Evolutionary conservation across 257 asterid genomes (phyloP), one percentile per base, ranked within the genome.

Genomic region (Fraxinus pennsylvanica): DNA sequence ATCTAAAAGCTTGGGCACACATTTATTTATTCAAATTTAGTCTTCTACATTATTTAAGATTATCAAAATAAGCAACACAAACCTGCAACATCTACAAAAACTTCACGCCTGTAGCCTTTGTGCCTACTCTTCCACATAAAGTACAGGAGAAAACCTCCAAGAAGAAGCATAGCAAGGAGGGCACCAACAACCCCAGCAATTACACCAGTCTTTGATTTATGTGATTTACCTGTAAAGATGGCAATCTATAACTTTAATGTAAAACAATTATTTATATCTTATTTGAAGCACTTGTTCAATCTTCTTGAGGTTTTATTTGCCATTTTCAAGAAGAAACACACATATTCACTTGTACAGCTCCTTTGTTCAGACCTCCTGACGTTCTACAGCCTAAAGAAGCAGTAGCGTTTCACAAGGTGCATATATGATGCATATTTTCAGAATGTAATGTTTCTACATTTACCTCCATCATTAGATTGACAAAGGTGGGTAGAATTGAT

Each of bases 81-180:
- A 94, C 99, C 99, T 90, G 93, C 84, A 83, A 94, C 97, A 80
- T 92, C 99, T 5, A 91, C 96, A 71, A 84, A 94, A 79, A 91
- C 90, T 86, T 94, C 99, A 36, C 88, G 92, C 73, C 52, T 84
- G 84, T 83, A 85, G 82, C 91, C 87, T 85, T 82, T 91, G 80
- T 78, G 78, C 74, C 85, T 85, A 14, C 89, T 83, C 84, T 81
- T 89, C 95, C 97, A 88, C 74, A 89, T 36, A 82, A 86, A 88
- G 70, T 92, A 74, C 61, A 89, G 68, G 67, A 92, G 77, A 70
- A 87, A 82, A 38, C 90, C 82, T 57, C 92, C 92, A 65, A 94
- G 89, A 75, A 94, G 67, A 77, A 94, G 80, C 68, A 90, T 73
- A 54, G 85, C 97, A n/a, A 87, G 68, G 29, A 92, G 77, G 5